These are phyloP conservation scores for Tylopilus rubrobrunneus DNA, from an alignment of 768 basidiomycete genomes.

Conservation along the genomic window DNA sequence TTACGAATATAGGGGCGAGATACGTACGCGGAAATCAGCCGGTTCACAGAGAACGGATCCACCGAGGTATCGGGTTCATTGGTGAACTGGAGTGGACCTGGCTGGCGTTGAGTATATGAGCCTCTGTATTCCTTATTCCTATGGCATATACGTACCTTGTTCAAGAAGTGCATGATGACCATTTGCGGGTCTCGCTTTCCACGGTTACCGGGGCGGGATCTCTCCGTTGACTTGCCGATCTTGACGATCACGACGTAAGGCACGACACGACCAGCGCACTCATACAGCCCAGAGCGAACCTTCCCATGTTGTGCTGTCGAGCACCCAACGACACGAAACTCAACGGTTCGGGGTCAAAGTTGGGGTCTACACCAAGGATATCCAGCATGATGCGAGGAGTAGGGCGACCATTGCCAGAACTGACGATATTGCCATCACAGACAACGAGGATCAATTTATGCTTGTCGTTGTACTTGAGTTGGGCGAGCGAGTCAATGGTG, in stretches of 20 bases:
- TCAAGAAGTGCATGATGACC: too few species aligned
- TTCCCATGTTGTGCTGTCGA: slow-evolving; percentile 98
- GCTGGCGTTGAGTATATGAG: not conserved
- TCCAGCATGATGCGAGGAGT: slow-evolving; percentile 96
- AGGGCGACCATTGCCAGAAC: slow-evolving; percentile 92
- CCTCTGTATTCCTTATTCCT: too few species aligned
- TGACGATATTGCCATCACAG: slow-evolving; percentile 97
- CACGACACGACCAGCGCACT: slow-evolving; percentile 90
- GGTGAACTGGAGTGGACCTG: slow-evolving; percentile 95
- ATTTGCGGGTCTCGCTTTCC: too few species aligned
- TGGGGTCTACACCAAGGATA: too few species aligned
- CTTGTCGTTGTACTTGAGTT: too few species aligned
- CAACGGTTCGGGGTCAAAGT: slow-evolving; percentile 90
- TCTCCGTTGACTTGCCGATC: too few species aligned
- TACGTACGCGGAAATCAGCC: too few species aligned
- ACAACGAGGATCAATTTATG: too few species aligned
- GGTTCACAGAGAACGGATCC: too few species aligned
- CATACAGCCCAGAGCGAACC: slow-evolving; percentile 94
- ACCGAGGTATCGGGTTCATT: slow-evolving; percentile 99
- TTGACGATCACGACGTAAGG: slow-evolving; percentile 90
- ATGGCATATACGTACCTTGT: slow-evolving; percentile 61
- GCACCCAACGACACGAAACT: slow-evolving; percentile 91
- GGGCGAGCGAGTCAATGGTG: too few species aligned
- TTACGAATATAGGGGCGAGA: too few species aligned
- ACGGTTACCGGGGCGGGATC: too few species aligned